These are phyloP conservation scores for Prunella vulgaris DNA, from an alignment of 257 asterid genomes.

Conservation along the genomic window DNA sequence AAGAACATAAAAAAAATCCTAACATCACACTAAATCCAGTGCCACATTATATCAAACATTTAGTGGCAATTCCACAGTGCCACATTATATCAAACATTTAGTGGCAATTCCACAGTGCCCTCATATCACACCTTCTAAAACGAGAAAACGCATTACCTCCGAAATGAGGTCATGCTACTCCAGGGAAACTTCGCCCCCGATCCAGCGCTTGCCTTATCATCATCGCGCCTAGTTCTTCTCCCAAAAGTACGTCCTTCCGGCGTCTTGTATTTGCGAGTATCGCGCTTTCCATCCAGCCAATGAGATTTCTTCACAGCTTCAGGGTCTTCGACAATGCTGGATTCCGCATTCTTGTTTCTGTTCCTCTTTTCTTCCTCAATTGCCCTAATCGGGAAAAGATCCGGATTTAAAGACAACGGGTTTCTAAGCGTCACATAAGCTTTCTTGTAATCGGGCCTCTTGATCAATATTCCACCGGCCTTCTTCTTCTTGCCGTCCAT, in stretches of 20 bases:
- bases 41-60: conserved; percentile 20
- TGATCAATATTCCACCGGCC: conserved; percentile 68
- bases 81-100: conserved; percentile 18
- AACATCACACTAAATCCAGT: conserved; percentile 13
- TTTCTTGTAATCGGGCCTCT: conserved; percentile 56
- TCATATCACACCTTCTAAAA: not conserved
- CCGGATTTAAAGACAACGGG: conserved; percentile 71
- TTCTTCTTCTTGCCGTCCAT: conserved; percentile 97
- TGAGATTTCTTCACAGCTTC: conserved; percentile 68
- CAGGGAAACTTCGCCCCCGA: conserved; percentile 68
- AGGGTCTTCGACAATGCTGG: conserved; percentile 71
- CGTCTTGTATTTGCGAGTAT: conserved; percentile 29
- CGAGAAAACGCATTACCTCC: conserved; percentile 31
- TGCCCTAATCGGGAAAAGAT: conserved; percentile 57
- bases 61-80: conserved; percentile 1
- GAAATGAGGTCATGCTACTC: conserved; percentile 71
- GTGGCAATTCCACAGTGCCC: not conserved
- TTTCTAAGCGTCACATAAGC: conserved; percentile 73
- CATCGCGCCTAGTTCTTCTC: conserved; percentile 16
- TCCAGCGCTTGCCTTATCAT: conserved; percentile 14
- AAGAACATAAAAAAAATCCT: not conserved
- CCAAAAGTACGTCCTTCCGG: conserved; percentile 28
- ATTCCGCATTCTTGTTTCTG: conserved; percentile 48
- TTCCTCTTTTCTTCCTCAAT: conserved; percentile 64
- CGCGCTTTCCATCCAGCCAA: conserved; percentile 71